Evolutionary conservation across 345 rosid genomes (phyloP).

Genomic region (Aquilaria sinensis): DNA sequence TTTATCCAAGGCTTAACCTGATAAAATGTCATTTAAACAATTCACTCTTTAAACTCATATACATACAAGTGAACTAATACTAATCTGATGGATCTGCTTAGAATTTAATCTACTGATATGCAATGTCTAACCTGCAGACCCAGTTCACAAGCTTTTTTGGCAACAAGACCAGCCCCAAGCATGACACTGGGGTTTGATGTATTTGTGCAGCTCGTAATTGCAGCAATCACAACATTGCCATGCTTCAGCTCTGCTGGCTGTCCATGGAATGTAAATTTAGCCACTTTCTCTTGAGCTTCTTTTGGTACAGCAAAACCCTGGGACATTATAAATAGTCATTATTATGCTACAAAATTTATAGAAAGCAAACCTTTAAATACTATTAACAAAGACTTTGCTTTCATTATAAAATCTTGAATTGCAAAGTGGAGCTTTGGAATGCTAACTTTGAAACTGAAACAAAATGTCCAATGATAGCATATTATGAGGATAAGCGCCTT

Average conservation of each 20-base stretch:
- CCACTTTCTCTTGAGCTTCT: constrained; percentile 70
- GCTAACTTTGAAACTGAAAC: too few relatives aligned
- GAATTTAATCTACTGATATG: not conserved
- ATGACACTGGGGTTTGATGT: constrained; percentile 99
- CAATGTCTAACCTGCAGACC: constrained; percentile 67
- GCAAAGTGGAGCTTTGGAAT: too few relatives aligned
- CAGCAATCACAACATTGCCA: constrained; percentile 98
- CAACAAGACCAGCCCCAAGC: constrained; percentile 99
- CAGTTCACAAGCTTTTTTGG: constrained; percentile 91
- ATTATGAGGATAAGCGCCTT: too few relatives aligned
- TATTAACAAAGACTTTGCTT: too few relatives aligned
- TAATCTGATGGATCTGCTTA: not conserved
- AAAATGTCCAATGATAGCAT: too few relatives aligned
- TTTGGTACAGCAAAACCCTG: constrained; percentile 96
- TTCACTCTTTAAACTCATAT: not conserved
- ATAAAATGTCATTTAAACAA: constrained; percentile 14
- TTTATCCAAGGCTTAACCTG: constrained; percentile 98
- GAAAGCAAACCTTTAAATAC: constrained; percentile 1
- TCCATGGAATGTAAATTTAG: constrained; percentile 77
- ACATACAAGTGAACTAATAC: not conserved
- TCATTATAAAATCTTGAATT: too few relatives aligned
- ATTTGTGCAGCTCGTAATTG: constrained; percentile 97
- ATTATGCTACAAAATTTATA: not conserved
- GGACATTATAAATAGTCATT: constrained; percentile 12
- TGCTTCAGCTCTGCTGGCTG: constrained; percentile 89